These are phyloP conservation scores for Rhodotorula taiwanensis DNA, from an alignment of 768 basidiomycete species.

Conservation along the genomic window DNA sequence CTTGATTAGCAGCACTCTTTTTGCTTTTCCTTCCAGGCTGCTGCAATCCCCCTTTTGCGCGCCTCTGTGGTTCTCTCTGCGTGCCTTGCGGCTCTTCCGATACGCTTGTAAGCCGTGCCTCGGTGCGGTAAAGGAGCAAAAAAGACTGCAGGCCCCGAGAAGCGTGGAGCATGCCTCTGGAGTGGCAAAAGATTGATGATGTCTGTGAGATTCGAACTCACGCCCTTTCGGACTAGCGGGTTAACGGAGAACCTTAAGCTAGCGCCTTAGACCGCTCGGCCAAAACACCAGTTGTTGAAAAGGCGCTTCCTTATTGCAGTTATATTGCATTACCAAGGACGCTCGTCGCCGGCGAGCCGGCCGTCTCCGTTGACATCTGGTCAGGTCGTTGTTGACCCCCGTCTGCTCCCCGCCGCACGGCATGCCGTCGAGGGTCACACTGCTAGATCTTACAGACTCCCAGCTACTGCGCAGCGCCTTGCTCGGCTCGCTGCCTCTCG, in stretches of 20 bases:
- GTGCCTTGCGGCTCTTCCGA: no score
- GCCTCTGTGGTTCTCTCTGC: no score
- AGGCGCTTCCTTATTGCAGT: background rate
- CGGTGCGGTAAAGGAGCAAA: no score
- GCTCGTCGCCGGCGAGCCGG: no score
- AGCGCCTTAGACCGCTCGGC: slow-evolving; percentile 41
- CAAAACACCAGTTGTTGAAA: slow-evolving; percentile 24
- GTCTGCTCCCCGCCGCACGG: no score
- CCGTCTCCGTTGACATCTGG: no score
- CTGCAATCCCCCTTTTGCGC: no score
- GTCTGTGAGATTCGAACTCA: slow-evolving; percentile 37
- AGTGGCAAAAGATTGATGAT: slow-evolving; percentile 10
- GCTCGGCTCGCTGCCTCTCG: background rate
- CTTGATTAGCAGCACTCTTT: background rate
- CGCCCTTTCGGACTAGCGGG: slow-evolving; percentile 33
- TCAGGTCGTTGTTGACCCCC: no score
- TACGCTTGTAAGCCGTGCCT: no score
- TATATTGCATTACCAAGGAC: background rate
- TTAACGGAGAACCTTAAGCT: slow-evolving; percentile 31
- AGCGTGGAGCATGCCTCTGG: no score
- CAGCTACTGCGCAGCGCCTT: background rate
- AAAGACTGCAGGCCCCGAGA: no score
- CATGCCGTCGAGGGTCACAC: slow-evolving; percentile 9
- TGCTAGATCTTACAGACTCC: background rate
- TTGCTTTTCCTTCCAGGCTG: no score